phyloP scores from a whole-genome alignment of 805 yeast species.

The Novakomyces olei region DNA sequence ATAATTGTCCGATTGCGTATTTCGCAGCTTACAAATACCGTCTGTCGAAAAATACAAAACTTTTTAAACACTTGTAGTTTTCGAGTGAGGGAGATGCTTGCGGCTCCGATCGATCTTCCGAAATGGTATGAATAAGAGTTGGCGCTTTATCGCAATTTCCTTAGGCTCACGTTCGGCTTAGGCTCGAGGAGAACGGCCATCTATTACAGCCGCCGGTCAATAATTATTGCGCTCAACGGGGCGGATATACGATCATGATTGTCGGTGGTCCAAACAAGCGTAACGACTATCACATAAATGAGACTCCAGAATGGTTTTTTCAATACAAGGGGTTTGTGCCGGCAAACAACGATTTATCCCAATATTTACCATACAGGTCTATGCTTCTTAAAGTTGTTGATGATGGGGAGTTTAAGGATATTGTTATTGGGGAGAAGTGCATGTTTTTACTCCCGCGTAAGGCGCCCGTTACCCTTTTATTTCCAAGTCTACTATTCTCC shows the following conservation, averaged over 20 bases:
- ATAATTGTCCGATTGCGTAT: too few species aligned
- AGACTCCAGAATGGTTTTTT: slow-evolving; percentile 84
- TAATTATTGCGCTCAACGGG: slow-evolving; percentile 71
- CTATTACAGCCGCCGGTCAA: slow-evolving; percentile 79
- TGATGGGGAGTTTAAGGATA: slow-evolving; percentile 50
- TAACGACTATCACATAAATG: slow-evolving; percentile 81
- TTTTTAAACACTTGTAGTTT: too few species aligned
- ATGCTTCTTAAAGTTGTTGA: slow-evolving; percentile 74
- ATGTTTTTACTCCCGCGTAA: slow-evolving; percentile 54
- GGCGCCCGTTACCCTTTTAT: slow-evolving; percentile 6
- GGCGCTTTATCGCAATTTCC: too few species aligned
- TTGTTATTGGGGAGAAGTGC: slow-evolving; percentile 63
- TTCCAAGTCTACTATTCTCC: not conserved
- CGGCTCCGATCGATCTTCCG: slow-evolving; percentile 33
- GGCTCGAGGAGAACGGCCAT: slow-evolving; percentile 60
- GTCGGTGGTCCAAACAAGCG: slow-evolving; percentile 92
- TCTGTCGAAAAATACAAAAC: too few species aligned
- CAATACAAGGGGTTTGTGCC: slow-evolving; percentile 48
- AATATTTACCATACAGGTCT: slow-evolving; percentile 6
- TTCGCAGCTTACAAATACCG: too few species aligned
- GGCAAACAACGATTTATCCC: not conserved
- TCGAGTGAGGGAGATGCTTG: too few species aligned
- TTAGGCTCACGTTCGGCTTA: too few species aligned
- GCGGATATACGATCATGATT: slow-evolving; percentile 84
- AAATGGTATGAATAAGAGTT: too few species aligned